phyloP scores from a whole-genome alignment of 352 stramenopile species.

The Phytophthora ramorum region DNA sequence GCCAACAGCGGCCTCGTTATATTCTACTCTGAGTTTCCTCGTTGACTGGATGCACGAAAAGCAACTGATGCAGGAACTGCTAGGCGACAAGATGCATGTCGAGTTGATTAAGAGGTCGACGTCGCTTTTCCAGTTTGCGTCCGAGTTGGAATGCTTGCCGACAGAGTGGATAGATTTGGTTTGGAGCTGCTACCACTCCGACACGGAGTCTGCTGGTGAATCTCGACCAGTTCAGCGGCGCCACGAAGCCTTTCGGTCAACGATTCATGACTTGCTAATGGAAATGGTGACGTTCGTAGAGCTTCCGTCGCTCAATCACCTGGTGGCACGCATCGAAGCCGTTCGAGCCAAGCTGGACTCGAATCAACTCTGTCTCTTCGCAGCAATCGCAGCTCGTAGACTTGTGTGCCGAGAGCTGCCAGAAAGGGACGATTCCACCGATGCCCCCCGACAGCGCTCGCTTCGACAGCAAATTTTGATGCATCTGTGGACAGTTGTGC shows the following conservation, averaged over 20 bases:
- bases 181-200: slow-evolving; percentile 58
- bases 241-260: slow-evolving; percentile 54
- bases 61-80: slow-evolving; percentile 54
- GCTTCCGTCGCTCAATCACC: slow-evolving; percentile 37
- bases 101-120: slow-evolving; percentile 72
- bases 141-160: slow-evolving; percentile 40
- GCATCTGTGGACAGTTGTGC: slow-evolving; percentile 48
- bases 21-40: slow-evolving; percentile 36
- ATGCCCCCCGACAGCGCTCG: slow-evolving; percentile 3
- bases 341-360: slow-evolving; percentile 31
- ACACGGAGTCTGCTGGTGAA: slow-evolving; percentile 1
- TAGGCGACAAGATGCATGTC: slow-evolving; percentile 71
- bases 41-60: slow-evolving; percentile 62
- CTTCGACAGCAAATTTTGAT: slow-evolving; percentile 46
- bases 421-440: not conserved
- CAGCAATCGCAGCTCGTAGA: slow-evolving; percentile 39
- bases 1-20: slow-evolving; percentile 32
- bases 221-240: slow-evolving; percentile 33
- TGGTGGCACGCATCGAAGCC: slow-evolving; percentile 37
- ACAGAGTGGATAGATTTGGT: slow-evolving; percentile 57
- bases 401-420: slow-evolving; percentile 9
- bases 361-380: slow-evolving; percentile 40
- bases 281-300: slow-evolving; percentile 66
- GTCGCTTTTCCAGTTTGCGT: slow-evolving; percentile 68
- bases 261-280: slow-evolving; percentile 56